A percentile compares a stretch with the other conserved stretches of the same genome.
Conservation (phyloP, 306 rosid species). For the Ochetophila trinervis region DNA sequence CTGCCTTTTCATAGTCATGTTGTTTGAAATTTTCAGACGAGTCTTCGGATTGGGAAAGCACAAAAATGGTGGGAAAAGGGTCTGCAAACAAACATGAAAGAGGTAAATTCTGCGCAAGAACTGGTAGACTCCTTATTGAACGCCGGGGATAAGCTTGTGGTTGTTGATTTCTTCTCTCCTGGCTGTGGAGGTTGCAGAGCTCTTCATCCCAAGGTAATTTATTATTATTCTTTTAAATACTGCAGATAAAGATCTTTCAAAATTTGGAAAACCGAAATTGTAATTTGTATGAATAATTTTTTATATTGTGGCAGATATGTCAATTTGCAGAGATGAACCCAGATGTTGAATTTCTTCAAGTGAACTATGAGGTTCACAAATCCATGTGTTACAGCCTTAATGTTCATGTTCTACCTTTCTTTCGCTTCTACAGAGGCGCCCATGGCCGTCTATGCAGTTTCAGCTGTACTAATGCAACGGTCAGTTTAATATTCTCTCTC, state of each 20-base stretch:
- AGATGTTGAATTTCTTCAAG: conserved; percentile 69
- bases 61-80: conserved; percentile 95
- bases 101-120: conserved; percentile 64
- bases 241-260: background rate
- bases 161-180: conserved; percentile 88
- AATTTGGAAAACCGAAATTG: background rate
- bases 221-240: background rate
- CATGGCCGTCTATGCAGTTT: conserved; percentile 88
- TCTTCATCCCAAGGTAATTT: conserved; percentile 91
- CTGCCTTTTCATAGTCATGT: background rate
- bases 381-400: conserved; percentile 85
- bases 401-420: conserved; percentile 90
- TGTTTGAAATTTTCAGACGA: conserved; percentile 33
- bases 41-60: conserved; percentile 51
- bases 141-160: conserved; percentile 77
- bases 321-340: conserved; percentile 86
- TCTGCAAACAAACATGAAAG: conserved; percentile 71
- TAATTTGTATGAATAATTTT: conserved; percentile 9
- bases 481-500: conserved; percentile 32
- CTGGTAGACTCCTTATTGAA: conserved; percentile 66
- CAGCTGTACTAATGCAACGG: conserved; percentile 97
- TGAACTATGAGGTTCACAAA: conserved; percentile 79
- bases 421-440: conserved; percentile 86
- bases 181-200: conserved; percentile 98
- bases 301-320: conserved; percentile 54